Percentiles rank a stretch among this genome's conserved stretches.
Conservation (phyloP, 768 basidiomycete genomes). For the Hygrophorus pudorinus region DNA sequence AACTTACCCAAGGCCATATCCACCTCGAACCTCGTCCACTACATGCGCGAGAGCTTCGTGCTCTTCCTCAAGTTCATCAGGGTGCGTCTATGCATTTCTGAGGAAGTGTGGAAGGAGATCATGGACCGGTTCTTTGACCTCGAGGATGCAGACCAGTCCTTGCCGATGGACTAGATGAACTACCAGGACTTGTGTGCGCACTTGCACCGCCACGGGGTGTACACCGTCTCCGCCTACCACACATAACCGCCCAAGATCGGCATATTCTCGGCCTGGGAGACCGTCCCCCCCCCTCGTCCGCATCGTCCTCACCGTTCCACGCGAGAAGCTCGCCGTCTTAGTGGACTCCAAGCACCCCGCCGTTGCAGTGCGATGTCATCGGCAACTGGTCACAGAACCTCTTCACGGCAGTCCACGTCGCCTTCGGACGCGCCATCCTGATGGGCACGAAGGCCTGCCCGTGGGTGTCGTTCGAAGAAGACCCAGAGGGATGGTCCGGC, state of each 20-base stretch:
- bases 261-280: conserved; percentile 19
- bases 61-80: conserved; percentile 32
- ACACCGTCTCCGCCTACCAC: conserved; percentile 18
- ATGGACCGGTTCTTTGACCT: conserved; percentile 26
- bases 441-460: conserved; percentile 7
- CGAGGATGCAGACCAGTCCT: conserved; percentile 13
- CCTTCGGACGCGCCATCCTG: conserved; percentile 20
- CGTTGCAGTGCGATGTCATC: conserved; percentile 25
- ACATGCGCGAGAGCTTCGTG: conserved; percentile 39
- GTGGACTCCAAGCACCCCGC: conserved; percentile 19
- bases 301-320: conserved; percentile 26
- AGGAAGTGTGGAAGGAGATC: conserved; percentile 30
- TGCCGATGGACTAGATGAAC: conserved; percentile 19
- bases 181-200: conserved; percentile 40
- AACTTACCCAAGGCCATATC: conserved; percentile 8
- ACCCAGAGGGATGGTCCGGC: conserved; percentile 22
- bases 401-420: conserved; percentile 23
- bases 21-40: conserved; percentile 25
- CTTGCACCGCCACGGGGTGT: conserved; percentile 30
- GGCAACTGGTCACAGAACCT: conserved; percentile 17
- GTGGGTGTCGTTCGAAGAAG: conserved; percentile 18
- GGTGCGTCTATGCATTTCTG: conserved; percentile 17
- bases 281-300: conserved; percentile 24
- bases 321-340: conserved; percentile 18
- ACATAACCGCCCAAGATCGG: conserved; percentile 9